Evolutionary conservation across 192 early-diverging fungal genomes (phyloP).

Genomic region (Umbelopsis sp.): DNA sequence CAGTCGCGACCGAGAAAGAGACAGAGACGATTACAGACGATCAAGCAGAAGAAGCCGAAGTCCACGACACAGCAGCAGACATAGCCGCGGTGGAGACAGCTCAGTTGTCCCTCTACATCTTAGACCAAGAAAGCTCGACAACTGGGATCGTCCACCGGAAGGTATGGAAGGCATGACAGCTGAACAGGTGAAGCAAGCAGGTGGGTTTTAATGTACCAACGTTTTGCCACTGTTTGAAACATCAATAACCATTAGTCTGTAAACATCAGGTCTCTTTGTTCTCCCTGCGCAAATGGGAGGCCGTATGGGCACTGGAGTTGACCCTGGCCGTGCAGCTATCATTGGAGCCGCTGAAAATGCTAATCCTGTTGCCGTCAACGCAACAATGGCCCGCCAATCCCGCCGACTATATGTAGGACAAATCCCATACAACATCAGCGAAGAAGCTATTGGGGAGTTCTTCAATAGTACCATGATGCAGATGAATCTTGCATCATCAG

Average conservation of each 20-base stretch:
- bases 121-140: slow-evolving; percentile 74
- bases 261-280: neutral
- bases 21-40: slow-evolving; percentile 34
- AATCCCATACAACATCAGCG: slow-evolving; percentile 76
- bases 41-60: slow-evolving; percentile 51
- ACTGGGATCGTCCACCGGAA: slow-evolving; percentile 92
- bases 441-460: slow-evolving; percentile 77
- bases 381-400: slow-evolving; percentile 72
- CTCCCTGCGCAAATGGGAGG: slow-evolving; percentile 12
- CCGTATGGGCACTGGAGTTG: slow-evolving; percentile 40
- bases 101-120: slow-evolving; percentile 77
- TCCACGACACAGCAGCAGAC: slow-evolving; percentile 23
- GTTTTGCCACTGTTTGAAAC: neutral
- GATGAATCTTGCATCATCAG: slow-evolving; percentile 68
- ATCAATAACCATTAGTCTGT: neutral
- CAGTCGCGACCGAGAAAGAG: slow-evolving; percentile 39
- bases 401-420: slow-evolving; percentile 91
- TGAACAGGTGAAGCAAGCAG: slow-evolving; percentile 85
- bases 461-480: slow-evolving; percentile 88
- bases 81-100: slow-evolving; percentile 37
- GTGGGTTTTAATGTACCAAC: slow-evolving; percentile 27
- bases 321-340: slow-evolving; percentile 53
- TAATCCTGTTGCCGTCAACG: slow-evolving; percentile 52
- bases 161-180: slow-evolving; percentile 88
- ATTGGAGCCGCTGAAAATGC: slow-evolving; percentile 49